Evolutionary conservation across 1,284 basidiomycete species (phyloP).

Genomic region (Moesziomyces globuligerus): DNA sequence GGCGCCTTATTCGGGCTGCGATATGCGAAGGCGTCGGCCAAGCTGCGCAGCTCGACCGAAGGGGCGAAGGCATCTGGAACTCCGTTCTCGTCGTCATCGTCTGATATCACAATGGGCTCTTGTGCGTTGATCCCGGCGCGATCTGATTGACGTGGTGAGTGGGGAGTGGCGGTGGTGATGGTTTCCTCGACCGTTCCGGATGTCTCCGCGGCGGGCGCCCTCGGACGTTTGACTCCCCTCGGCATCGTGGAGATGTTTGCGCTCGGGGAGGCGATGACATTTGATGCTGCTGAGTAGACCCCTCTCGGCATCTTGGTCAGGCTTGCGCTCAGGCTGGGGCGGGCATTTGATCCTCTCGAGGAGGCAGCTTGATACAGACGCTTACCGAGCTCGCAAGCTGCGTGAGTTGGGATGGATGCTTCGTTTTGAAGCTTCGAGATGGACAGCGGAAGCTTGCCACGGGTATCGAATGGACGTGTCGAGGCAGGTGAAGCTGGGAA

Average conservation of each 20-base stretch:
- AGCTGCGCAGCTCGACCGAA: neutral
- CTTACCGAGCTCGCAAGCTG: too few relatives aligned
- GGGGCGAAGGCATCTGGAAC: too few relatives aligned
- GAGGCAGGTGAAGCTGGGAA: neutral
- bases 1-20: neutral
- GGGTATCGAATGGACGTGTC: too few relatives aligned
- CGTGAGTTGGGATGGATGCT: too few relatives aligned
- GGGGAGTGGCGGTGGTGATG: neutral
- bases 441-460: neutral
- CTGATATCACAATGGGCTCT: constrained; percentile 25
- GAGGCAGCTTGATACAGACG: too few relatives aligned
- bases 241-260: constrained; percentile 4
- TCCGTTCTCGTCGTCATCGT: constrained; percentile 1
- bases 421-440: constrained; percentile 2
- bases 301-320: too few relatives aligned
- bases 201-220: neutral
- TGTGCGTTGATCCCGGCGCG: constrained; percentile 1
- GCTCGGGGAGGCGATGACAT: neutral
- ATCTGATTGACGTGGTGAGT: neutral
- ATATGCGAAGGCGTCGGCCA: neutral
- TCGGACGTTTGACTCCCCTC: constrained; percentile 14
- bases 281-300: too few relatives aligned
- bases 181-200: neutral
- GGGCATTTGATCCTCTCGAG: too few relatives aligned
- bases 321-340: too few relatives aligned